These are phyloP conservation scores for Lepidium africanum DNA, from an alignment of 345 rosid species.

Conservation along the genomic window DNA sequence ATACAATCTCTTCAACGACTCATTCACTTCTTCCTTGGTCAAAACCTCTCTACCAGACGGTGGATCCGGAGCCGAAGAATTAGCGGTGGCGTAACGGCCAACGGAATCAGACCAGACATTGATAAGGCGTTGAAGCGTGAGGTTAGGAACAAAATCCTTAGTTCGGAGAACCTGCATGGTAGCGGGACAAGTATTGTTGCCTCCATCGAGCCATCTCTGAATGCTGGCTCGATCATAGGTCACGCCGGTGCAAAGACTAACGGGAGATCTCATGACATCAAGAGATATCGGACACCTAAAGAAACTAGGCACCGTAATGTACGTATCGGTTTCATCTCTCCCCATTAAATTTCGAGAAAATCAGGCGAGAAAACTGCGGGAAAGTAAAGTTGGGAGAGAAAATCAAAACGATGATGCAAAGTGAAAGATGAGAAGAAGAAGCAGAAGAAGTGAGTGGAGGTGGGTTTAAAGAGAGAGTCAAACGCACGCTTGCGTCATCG, in stretches of 20 bases:
- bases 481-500: conserved; percentile 14
- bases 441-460: conserved; percentile 25
- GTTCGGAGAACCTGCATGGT: conserved; percentile 85
- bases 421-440: conserved; percentile 31
- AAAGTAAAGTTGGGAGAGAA: conserved; percentile 48
- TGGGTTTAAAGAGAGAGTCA: conserved; percentile 26
- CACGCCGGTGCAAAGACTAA: conserved; percentile 88
- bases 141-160: conserved; percentile 75
- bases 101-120: conserved; percentile 66
- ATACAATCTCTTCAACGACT: conserved; percentile 21
- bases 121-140: conserved; percentile 74
- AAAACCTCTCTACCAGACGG: not conserved
- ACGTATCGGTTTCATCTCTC: conserved; percentile 48
- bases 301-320: conserved; percentile 64
- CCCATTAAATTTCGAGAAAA: conserved; percentile 30
- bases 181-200: conserved; percentile 89
- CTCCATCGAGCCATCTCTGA: conserved; percentile 82
- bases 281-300: conserved; percentile 93
- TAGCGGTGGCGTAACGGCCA: conserved; percentile 16
- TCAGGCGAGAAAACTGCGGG: conserved; percentile 15
- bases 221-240: conserved; percentile 90
- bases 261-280: conserved; percentile 91
- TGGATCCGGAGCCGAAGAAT: conserved; percentile 7
- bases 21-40: conserved; percentile 33
- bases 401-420: conserved; percentile 45